These are phyloP conservation scores for Olyra latifolia DNA, from an alignment of 176 grass and related monocot genomes.

Conservation along the genomic window DNA sequence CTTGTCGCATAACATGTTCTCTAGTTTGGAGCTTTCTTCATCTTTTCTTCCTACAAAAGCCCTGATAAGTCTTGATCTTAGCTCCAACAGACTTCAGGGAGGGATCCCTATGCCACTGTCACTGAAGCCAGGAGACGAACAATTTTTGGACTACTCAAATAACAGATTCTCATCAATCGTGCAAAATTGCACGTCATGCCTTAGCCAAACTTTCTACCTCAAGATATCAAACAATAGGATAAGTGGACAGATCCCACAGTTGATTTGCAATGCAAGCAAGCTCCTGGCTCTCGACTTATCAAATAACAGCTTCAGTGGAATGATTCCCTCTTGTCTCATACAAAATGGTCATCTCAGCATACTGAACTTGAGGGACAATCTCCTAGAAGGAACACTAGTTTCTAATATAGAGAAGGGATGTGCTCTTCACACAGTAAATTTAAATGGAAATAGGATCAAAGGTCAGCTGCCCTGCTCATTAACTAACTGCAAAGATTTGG, in stretches of 20 bases:
- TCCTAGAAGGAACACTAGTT: constrained; percentile 13
- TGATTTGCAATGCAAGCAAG: background rate
- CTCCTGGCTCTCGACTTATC: background rate
- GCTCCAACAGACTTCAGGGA: constrained; percentile 12
- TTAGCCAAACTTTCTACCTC: fast-evolving
- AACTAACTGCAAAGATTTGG: background rate
- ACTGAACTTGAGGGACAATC: constrained; percentile 38
- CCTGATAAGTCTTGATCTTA: background rate
- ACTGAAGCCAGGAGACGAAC: no score
- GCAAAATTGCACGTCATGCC: background rate
- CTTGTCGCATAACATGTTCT: constrained; percentile 26
- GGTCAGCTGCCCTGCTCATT: background rate
- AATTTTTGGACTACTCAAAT: background rate
- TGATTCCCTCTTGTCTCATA: background rate
- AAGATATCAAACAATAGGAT: constrained; percentile 33
- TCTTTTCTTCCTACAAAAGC: fast-evolving
- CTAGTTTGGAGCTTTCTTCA: background rate
- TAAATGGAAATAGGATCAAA: constrained; percentile 32
- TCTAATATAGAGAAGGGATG: background rate
- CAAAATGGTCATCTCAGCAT: background rate
- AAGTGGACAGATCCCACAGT: background rate
- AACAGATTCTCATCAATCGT: background rate
- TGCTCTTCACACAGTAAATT: background rate
- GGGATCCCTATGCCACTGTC: background rate
- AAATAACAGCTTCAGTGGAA: constrained; percentile 30